Evolutionary conservation across 352 stramenopile species (phyloP), one percentile per base, ranked within the genome.

Genomic region (Hyaloperonospora arabidopsidis): DNA sequence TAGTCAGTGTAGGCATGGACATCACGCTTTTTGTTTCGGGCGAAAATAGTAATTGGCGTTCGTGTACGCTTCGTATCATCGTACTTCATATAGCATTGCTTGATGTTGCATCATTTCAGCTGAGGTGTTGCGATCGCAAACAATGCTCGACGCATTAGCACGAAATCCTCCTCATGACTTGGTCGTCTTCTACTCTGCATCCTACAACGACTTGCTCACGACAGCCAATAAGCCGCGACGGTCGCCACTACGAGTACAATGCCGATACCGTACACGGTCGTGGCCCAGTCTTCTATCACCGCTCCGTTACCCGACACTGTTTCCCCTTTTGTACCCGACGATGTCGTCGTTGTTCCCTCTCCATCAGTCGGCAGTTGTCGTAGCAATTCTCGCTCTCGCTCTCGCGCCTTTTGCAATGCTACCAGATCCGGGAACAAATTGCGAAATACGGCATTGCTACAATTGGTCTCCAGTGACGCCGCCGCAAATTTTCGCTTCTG

Each of bases 351-450:
- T 5, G 17, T 28, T 12, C 41, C 43, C 2, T 67, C 57, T 14
- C 41, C 57, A 2, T 18, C 45, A 14, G 61, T 44, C 12, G 54
- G 40, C 17, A 76, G 52, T 54, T 76, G 67, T 23, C 57, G 59
- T 23, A 72, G 47, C 13, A 76, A 67, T 29, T 70, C 66, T 35
- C 77, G 58, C 23, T 82, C 72, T 22, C 74, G 68, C 21, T 80
- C 65, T 15, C 72, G 72, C 41, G 81, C 49, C 35, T 78, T 63
- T 43, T 95, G 73, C 39, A 94, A 60, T 41, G 81, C 76, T 29
- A 96, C 84, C 13, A 96, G 72, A 19, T 97, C 80, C 0, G 89
- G 87, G 48, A 97, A 97, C 6, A 96, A 60, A 62, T 87, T 83
- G 44, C 82, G 65, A 57, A 97, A 97, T 0, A 74, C 79, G 4